Evolutionary conservation across 2,329 filamentous ascomycete species (phyloP).

Genomic region (Aspergillus fructus): DNA sequence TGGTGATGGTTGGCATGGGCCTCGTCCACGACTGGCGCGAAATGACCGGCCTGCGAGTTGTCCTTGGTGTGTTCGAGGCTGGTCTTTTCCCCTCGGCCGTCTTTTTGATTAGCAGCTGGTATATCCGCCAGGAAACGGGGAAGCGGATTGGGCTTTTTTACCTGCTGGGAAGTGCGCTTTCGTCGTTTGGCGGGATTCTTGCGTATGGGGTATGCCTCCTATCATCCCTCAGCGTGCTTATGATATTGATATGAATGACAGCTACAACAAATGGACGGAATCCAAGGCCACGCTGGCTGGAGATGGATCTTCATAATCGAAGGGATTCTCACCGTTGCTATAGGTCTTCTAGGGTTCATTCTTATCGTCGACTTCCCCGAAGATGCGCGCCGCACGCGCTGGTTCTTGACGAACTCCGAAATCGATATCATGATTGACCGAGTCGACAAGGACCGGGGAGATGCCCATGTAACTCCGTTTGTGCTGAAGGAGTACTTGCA

Average conservation of each 20-base stretch:
- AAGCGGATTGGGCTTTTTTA: constrained; percentile 8
- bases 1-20: constrained; percentile 46
- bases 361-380: constrained; percentile 13
- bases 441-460: constrained; percentile 15
- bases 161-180: constrained; percentile 3
- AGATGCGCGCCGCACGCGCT: constrained; percentile 5
- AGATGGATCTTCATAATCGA: constrained; percentile 13
- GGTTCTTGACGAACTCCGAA: constrained; percentile 7
- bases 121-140: constrained; percentile 3
- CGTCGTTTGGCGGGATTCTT: constrained; percentile 8
- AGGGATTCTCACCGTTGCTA: constrained; percentile 1
- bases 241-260: too few relatives aligned
- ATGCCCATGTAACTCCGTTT: constrained; percentile 13
- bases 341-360: constrained; percentile 1
- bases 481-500: constrained; percentile 8
- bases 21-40: constrained; percentile 37
- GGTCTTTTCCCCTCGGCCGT: constrained; percentile 15
- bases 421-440: constrained; percentile 15
- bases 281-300: constrained; percentile 8
- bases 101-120: constrained; percentile 9
- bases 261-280: constrained; percentile 9
- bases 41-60: constrained; percentile 36
- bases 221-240: too few relatives aligned
- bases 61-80: constrained; percentile 41
- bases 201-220: constrained; percentile 3